phyloP scores from a whole-genome alignment of 306 rosid genomes.

The Pyrus communis region DNA sequence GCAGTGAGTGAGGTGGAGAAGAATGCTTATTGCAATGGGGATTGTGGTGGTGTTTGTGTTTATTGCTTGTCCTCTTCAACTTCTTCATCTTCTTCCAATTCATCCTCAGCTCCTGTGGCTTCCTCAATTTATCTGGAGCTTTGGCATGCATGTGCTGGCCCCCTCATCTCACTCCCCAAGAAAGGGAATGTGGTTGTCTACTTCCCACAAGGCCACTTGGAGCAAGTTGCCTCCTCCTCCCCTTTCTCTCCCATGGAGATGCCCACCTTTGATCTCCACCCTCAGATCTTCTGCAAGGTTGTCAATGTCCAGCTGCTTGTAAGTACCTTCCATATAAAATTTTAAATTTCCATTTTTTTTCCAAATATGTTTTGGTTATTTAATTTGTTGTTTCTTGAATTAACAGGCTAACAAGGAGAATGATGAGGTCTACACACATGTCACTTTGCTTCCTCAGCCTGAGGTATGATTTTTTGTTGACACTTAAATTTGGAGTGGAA shows the following conservation, averaged over 20 bases:
- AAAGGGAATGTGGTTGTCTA: slow-evolving; percentile 88
- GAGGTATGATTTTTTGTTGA: slow-evolving; percentile 48
- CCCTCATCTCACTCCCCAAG: slow-evolving; percentile 78
- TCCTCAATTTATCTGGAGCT: slow-evolving; percentile 81
- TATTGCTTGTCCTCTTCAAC: slow-evolving; percentile 62
- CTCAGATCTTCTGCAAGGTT: slow-evolving; percentile 88
- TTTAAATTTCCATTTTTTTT: neutral
- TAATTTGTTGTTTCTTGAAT: slow-evolving; percentile 5
- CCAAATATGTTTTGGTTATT: neutral
- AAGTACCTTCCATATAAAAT: slow-evolving; percentile 29
- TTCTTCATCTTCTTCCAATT: slow-evolving; percentile 59
- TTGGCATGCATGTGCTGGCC: slow-evolving; percentile 99
- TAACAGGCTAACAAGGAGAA: slow-evolving; percentile 90
- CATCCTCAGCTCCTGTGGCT: slow-evolving; percentile 44
- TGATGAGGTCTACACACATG: slow-evolving; percentile 92
- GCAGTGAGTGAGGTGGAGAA: slow-evolving; percentile 66
- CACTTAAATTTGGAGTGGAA: neutral
- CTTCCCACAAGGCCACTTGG: slow-evolving; percentile 91
- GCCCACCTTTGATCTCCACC: slow-evolving; percentile 65
- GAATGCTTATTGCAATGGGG: slow-evolving; percentile 53
- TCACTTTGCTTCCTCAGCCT: slow-evolving; percentile 70
- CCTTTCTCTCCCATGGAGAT: slow-evolving; percentile 64
- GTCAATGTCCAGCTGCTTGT: slow-evolving; percentile 78
- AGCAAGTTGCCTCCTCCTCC: slow-evolving; percentile 62
- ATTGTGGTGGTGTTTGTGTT: slow-evolving; percentile 56